Percentiles rank a stretch among this genome's conserved stretches.
phyloP scores from a whole-genome alignment of 768 basidiomycete species.

The Tulasnella sp. region DNA sequence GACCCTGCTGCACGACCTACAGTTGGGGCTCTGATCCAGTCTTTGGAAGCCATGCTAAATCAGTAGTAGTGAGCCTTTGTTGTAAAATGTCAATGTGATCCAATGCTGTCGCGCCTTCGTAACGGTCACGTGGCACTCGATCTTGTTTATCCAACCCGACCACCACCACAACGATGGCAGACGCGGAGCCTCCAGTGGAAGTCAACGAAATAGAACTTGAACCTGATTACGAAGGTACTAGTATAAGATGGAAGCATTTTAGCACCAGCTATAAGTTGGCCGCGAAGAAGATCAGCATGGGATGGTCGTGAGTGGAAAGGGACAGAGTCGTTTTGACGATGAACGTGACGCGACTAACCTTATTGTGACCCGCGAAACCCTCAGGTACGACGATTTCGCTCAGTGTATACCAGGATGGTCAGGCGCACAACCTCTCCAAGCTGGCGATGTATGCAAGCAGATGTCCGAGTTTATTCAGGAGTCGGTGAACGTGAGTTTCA shows the following conservation, averaged over 20 bases:
- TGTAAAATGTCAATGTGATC: neutral
- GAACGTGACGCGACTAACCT: neutral
- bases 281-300: constrained; percentile 23
- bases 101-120: neutral
- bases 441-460: neutral
- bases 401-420: constrained; percentile 18
- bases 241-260: constrained; percentile 21
- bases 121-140: neutral
- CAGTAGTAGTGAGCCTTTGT: neutral
- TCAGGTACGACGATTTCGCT: constrained; percentile 17
- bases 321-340: neutral
- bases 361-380: neutral
- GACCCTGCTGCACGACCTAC: neutral
- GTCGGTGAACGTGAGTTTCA: constrained; percentile 7
- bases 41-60: neutral
- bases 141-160: neutral
- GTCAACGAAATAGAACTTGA: neutral
- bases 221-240: constrained; percentile 1
- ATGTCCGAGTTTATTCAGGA: constrained; percentile 14
- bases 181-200: neutral
- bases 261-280: constrained; percentile 19
- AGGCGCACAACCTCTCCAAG: neutral
- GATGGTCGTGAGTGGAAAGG: constrained; percentile 14
- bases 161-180: neutral
- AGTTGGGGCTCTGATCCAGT: neutral